Evolutionary conservation across 495 filamentous ascomycete species (phyloP).

Genomic region (Neurospora sp.): DNA sequence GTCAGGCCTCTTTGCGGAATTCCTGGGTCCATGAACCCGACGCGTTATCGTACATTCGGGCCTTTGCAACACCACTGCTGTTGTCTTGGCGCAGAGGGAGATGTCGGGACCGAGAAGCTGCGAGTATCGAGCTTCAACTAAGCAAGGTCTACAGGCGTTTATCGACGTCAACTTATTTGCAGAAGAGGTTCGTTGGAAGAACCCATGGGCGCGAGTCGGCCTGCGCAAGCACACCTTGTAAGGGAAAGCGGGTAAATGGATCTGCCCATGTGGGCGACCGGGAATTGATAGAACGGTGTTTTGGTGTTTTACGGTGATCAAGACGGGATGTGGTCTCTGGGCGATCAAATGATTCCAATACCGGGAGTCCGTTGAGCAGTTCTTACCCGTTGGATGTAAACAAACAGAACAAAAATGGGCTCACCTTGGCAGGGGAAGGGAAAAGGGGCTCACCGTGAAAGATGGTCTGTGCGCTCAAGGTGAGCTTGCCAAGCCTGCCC

Average conservation of each 20-base stretch:
- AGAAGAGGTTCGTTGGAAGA: neutral
- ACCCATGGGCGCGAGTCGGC: neutral
- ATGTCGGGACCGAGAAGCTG: neutral
- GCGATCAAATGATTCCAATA: no score
- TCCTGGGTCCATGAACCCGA: neutral
- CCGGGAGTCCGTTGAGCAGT: no score
- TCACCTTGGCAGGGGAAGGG: neutral
- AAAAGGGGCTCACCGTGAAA: neutral
- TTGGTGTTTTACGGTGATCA: neutral
- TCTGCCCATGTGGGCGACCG: neutral
- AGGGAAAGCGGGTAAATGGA: neutral
- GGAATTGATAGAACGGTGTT: neutral
- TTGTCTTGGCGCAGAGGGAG: neutral
- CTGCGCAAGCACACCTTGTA: neutral
- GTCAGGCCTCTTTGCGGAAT: neutral
- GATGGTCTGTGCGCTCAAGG: neutral
- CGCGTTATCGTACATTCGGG: neutral
- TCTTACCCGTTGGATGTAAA: neutral
- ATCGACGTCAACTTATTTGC: neutral
- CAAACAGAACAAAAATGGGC: no score
- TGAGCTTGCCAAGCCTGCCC: neutral
- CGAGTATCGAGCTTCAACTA: neutral
- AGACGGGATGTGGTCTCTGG: accelerated
- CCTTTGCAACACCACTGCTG: neutral
- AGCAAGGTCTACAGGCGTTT: neutral